Evolutionary conservation across 2,329 filamentous ascomycete genomes (phyloP).

Genomic region (Phaeosphaeriaceae sp.): DNA sequence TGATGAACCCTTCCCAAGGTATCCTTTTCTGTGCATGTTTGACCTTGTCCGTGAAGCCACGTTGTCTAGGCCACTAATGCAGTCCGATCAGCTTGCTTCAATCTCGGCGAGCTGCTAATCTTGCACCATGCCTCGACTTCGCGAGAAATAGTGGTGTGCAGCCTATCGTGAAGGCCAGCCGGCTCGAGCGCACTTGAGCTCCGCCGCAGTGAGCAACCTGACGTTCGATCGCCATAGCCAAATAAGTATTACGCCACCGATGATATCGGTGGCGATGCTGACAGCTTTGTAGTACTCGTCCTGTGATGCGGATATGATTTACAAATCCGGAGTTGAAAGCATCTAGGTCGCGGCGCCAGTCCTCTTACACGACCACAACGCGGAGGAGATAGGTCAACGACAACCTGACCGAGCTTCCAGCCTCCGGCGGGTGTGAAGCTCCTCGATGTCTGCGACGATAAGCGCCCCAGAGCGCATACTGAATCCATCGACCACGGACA

Average conservation of each 20-base stretch:
- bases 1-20: slow-evolving; percentile 11
- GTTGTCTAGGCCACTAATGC: not conserved
- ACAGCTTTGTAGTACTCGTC: not conserved
- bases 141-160: not conserved
- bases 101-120: not conserved
- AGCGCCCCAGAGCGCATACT: not conserved
- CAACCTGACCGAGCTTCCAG: not conserved
- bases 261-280: not conserved
- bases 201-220: not conserved
- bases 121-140: not conserved
- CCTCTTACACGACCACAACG: not conserved
- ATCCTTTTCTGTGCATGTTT: not conserved
- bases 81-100: not conserved
- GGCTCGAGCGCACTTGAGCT: not conserved
- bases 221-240: not conserved
- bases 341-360: not conserved
- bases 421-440: not conserved
- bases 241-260: not conserved
- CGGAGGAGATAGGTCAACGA: not conserved
- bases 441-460: not conserved
- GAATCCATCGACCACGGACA: not conserved
- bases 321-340: not conserved
- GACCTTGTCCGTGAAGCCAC: not conserved
- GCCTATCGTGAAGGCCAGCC: not conserved
- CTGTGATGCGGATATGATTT: not conserved